Conservation (phyloP, 108 stramenopile species). For the Nitzschia sp. region DNA sequence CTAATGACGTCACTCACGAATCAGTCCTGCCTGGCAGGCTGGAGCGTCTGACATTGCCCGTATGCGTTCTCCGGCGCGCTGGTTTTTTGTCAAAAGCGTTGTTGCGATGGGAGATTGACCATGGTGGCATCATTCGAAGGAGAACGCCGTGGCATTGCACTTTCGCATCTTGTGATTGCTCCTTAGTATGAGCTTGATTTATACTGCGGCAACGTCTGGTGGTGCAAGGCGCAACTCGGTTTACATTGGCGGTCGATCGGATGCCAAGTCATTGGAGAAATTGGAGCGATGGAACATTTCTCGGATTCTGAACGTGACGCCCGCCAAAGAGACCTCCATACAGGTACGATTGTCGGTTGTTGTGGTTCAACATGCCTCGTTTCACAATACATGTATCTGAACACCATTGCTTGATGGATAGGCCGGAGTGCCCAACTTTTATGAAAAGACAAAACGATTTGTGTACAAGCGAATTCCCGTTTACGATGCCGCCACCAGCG, state of each 20-base stretch:
- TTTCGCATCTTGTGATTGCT: too few relatives aligned
- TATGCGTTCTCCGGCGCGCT: too few relatives aligned
- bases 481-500: slow-evolving; percentile 62
- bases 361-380: too few relatives aligned
- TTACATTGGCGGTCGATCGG: slow-evolving; percentile 70
- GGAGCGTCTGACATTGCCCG: too few relatives aligned
- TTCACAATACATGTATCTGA: too few relatives aligned
- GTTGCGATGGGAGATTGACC: too few relatives aligned
- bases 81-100: too few relatives aligned
- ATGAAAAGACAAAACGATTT: slow-evolving; percentile 51
- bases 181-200: slow-evolving; percentile 14
- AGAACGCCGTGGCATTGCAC: too few relatives aligned
- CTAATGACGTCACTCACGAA: too few relatives aligned
- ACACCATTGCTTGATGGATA: too few relatives aligned
- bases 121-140: too few relatives aligned
- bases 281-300: slow-evolving; percentile 48
- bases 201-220: not conserved
- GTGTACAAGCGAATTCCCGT: slow-evolving; percentile 72
- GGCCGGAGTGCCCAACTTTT: slow-evolving; percentile 81
- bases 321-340: slow-evolving; percentile 63
- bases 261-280: slow-evolving; percentile 62
- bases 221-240: slow-evolving; percentile 14
- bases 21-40: too few relatives aligned
- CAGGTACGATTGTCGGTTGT: slow-evolving; percentile 29
- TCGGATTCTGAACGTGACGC: slow-evolving; percentile 75